Base-by-base conservation (phyloP, 108 stramenopile species). In the Discostella stelligeroides region DNA sequence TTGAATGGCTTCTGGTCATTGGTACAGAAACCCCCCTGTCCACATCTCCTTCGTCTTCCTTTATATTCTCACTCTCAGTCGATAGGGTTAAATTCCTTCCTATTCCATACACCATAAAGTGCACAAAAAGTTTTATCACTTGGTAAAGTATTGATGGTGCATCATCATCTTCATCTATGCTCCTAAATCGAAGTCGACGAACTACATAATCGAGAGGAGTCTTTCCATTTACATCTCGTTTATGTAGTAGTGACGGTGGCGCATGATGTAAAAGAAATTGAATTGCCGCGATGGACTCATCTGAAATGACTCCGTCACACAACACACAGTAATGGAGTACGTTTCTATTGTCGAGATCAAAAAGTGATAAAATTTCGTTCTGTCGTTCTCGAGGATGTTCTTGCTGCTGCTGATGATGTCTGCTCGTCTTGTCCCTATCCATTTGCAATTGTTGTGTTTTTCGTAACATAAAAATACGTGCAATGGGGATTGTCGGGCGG, bases 291-390 rank as follows among this genome's bases (percentile, higher is more conserved):
- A 71, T 60, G 10, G 54, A 42, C 12, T 79, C 70, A 14, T 71
- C 68, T 1, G 55, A 45, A n/a, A 59, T 63, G 2, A 49, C 27
- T 12, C n/a, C 25, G 47, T 7, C 66, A 41, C 71, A 64, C 27
- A 49, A 18, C 3, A 65, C n/a, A n/a, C n/a, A n/a, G 55, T 79
- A 70, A 62, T 79, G 77, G 11, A 79, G 66, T 13, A 79, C 51
- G 37, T 63, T 71, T 6, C 77, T 46, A 34, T 79, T 37, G 60
- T 79, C 64, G 25, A 69, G 69, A 34, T 79, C 77, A 39, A 66
- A 37, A 10, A 79, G 65, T 43, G 27, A 8, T n/a, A 79, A 41
- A 49, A 66, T 40, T 49, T 46, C 58, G 7, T 61, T 28, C 46
- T 59, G 42, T 7, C 57, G 43, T 39, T 76, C 67, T 24, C 34